These are phyloP conservation scores for Epichloe festucae DNA, from an alignment of 2,329 filamentous ascomycete genomes.

Conservation along the genomic window DNA sequence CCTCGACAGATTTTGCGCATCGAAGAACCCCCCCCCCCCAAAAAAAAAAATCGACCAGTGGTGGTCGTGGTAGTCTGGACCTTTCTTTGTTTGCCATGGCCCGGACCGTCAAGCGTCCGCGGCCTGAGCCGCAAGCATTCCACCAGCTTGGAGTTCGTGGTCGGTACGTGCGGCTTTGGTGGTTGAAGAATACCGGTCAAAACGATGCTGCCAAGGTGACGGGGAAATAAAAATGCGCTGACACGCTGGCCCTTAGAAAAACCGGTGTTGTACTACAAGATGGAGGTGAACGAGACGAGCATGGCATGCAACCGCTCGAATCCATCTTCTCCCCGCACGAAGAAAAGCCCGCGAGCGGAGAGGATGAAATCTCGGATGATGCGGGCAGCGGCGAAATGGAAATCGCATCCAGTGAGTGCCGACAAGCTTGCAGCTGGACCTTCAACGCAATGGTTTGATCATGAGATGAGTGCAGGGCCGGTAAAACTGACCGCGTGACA, in stretches of 20 bases:
- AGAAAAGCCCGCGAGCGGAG: slow-evolving; percentile 27
- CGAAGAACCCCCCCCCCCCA: too few relatives aligned
- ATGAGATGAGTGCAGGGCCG: not conserved
- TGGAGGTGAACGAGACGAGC: slow-evolving; percentile 68
- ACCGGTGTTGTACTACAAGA: slow-evolving; percentile 77
- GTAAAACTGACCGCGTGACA: slow-evolving; percentile 13
- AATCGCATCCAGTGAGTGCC: slow-evolving; percentile 32
- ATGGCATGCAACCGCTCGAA: slow-evolving; percentile 83
- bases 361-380: slow-evolving; percentile 11
- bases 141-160: slow-evolving; percentile 23
- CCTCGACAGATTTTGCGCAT: too few relatives aligned
- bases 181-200: not conserved
- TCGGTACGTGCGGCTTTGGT: slow-evolving; percentile 18
- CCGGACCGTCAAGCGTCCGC: slow-evolving; percentile 18
- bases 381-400: slow-evolving; percentile 38
- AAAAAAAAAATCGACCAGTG: not conserved
- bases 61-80: not conserved
- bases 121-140: slow-evolving; percentile 16
- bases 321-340: slow-evolving; percentile 80
- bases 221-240: not conserved
- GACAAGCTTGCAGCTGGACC: not conserved
- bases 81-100: slow-evolving; percentile 15
- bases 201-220: not conserved
- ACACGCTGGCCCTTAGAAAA: slow-evolving; percentile 45
- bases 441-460: not conserved